These are phyloP conservation scores for Metarhizium rileyi DNA, from an alignment of 2,329 filamentous ascomycete species.

Conservation along the genomic window DNA sequence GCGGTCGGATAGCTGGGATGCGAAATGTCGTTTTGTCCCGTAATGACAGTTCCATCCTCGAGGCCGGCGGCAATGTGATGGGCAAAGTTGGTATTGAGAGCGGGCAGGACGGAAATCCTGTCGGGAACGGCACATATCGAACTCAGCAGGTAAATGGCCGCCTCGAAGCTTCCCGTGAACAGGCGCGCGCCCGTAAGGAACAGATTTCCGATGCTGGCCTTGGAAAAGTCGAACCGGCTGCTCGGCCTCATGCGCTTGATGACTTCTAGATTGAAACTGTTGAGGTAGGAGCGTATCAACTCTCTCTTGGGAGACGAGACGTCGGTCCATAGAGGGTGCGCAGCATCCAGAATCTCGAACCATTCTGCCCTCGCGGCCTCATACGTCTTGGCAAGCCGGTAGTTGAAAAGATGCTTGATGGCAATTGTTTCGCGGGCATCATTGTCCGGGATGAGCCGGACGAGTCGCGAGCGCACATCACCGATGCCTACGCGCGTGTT, in stretches of 20 bases:
- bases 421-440: constrained; percentile 57
- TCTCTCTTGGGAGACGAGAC: constrained; percentile 66
- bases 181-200: constrained; percentile 78
- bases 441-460: constrained; percentile 70
- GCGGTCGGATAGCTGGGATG: constrained; percentile 63
- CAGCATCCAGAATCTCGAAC: constrained; percentile 80
- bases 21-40: constrained; percentile 86
- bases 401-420: constrained; percentile 78
- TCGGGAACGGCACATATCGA: constrained; percentile 78
- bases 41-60: constrained; percentile 65
- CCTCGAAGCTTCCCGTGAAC: constrained; percentile 88
- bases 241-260: constrained; percentile 64
- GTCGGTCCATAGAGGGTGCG: constrained; percentile 63
- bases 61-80: constrained; percentile 87
- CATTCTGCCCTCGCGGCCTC: constrained; percentile 67
- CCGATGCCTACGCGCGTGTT: constrained; percentile 40
- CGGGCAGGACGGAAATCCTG: constrained; percentile 70
- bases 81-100: constrained; percentile 90
- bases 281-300: constrained; percentile 67
- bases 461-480: constrained; percentile 52
- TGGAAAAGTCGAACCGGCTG: constrained; percentile 68
- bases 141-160: constrained; percentile 80
- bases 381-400: constrained; percentile 54
- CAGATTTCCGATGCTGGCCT: constrained; percentile 67
- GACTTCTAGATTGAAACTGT: constrained; percentile 67